Evolutionary conservation across 345 rosid species (phyloP), one percentile per base, ranked within the genome.

Genomic region (Salix koriyanagi): DNA sequence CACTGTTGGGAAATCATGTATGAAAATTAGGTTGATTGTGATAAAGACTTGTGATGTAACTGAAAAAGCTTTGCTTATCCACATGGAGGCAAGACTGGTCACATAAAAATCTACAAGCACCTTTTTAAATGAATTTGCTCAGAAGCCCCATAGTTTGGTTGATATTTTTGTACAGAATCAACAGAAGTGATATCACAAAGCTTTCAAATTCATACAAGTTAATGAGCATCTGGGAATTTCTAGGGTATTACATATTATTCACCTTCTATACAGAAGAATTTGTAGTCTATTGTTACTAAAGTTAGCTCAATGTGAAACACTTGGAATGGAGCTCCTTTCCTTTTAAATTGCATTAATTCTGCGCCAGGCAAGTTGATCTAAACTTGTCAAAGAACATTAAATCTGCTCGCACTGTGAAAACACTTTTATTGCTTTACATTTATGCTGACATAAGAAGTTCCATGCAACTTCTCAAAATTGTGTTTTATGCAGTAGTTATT

Each of bases 361-460:
- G 30, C 7, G 39, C 21, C 32, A 36, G 21, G 23, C 34, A 23
- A 23, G 25, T 72, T 6, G 67, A 36, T 14, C 48, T 7, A 69
- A 26, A 58, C 56, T 21, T 5, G 23, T 37, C 42, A 62, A 60
- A 73, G 36, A 61, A 60, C 28, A 21, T 41, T 41, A 41, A 41
- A 41, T 73, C n/a, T 48, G 41, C 37, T 46, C 9, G 5, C 9
- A 7, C 2, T 46, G 32, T 50, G 6, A 28, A 12, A 28, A n/a
- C 41, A 50, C 14, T 64, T 77, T 60, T 76, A 61, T 39, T 48
- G 15, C 70, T 76, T 58, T 32, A 46, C 14, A 23, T 58, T 58
- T 73, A n/a, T 25, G 61, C 34, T 58, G 18, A 36, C 66, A 64
- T 74, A 58, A 52, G 36, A n/a, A 69, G 6, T 44, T 2, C 12